Base-by-base conservation (phyloP, 495 filamentous ascomycete species). In the Tuber borchii region DNA sequence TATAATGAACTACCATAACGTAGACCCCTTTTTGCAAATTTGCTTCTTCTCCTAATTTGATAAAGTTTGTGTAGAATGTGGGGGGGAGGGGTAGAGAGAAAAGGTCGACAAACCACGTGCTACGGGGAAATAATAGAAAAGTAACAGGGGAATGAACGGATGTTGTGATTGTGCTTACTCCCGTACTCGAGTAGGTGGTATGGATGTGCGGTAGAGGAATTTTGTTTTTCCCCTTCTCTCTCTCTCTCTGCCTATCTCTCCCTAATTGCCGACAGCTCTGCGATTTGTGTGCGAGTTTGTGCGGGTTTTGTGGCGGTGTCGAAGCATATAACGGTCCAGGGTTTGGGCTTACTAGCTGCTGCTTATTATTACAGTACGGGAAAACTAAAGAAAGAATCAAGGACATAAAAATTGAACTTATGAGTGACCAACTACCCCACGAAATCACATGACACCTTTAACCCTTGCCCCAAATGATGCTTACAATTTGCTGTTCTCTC, bases 1-100 rank as follows among this genome's bases (percentile, higher is more conserved):
- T 91, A 84, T 99, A 99, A 75, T 92, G 91, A 75, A 89, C 90
- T 69, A 81, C 79, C 81, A 82, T 82, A 74, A 34, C 76, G 79
- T 45, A 71, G 74, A 51, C 68, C 73, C 73, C 82, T 73, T 76
- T 61, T 65, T 34, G 56, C 56, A 34, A 31, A 34, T 12, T 34
- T 16, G 10, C 12, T 16, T 31, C 26, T 12, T 43, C n/a, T 26
- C n/a, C 51, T 17, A 34, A 31, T 31, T 34, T 16, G 56, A 65
- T 6, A 65, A n/a, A 17, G 56, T 71, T 75, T 77, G 46, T 39
- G 46, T 48, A 31, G 69, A 70, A 42, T 16, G 19, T 40, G 31
- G 8, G 40, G 69, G 72, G 42, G 69, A 69, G 44, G 40, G 68
- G 48, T 43, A 51, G 44, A 61, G 44, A 68, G 39, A 71, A 72